Evolutionary conservation across 345 rosid genomes (phyloP).

Genomic region (Eucalyptus fibrosa): DNA sequence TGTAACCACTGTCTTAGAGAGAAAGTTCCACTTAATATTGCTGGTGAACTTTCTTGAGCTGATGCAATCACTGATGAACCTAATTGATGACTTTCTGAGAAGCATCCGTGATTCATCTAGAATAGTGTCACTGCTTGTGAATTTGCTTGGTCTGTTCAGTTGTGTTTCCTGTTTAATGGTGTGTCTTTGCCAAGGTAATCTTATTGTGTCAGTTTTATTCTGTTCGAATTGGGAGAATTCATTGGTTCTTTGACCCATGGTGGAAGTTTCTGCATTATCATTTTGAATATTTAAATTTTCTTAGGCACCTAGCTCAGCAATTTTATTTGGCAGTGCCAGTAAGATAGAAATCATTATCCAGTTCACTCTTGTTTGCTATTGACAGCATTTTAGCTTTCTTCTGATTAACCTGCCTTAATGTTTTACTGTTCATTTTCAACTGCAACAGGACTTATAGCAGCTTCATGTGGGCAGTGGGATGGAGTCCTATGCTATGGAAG

Average conservation of each 20-base stretch:
- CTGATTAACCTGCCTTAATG: neutral
- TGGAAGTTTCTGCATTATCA: neutral
- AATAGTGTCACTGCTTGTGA: neutral
- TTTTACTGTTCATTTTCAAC: neutral
- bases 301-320: neutral
- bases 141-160: neutral
- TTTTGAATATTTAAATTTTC: neutral
- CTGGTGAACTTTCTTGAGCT: neutral
- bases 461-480: constrained; percentile 63
- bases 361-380: neutral
- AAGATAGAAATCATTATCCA: neutral
- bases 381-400: neutral
- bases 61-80: neutral
- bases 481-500: constrained; percentile 8
- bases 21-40: neutral
- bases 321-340: neutral
- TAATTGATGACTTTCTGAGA: neutral
- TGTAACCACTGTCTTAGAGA: neutral
- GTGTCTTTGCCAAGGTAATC: neutral
- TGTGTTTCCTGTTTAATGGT: neutral
- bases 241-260: neutral
- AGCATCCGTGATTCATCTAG: neutral
- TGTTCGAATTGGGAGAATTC: neutral
- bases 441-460: constrained; percentile 67
- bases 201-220: neutral